A percentile compares a stretch with the other conserved stretches of the same genome.
Evolutionary conservation across 2,329 filamentous ascomycete genomes (phyloP).

Genomic region (Rhynchosporium agropyri): DNA sequence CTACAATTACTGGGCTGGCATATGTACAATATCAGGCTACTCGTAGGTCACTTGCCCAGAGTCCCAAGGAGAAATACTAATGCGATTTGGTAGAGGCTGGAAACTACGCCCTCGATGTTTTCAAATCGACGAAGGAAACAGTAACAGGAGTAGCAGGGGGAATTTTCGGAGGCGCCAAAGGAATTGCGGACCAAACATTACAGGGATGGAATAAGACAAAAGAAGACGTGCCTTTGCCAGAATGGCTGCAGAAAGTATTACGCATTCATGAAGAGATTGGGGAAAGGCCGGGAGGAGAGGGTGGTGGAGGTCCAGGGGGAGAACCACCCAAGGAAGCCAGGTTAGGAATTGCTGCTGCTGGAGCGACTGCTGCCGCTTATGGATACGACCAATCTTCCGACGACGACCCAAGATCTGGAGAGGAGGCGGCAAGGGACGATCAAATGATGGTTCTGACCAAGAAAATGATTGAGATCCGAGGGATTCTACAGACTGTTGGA

Average conservation of each 20-base stretch:
- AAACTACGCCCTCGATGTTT: constrained; percentile 75
- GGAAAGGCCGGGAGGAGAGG: constrained; percentile 44
- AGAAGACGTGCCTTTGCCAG: constrained; percentile 69
- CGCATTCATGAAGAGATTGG: constrained; percentile 62
- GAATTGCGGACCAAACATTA: constrained; percentile 76
- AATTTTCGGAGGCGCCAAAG: constrained; percentile 72
- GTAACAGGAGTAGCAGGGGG: constrained; percentile 69
- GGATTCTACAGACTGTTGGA: constrained; percentile 85
- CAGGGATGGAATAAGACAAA: constrained; percentile 84
- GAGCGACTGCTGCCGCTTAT: constrained; percentile 75
- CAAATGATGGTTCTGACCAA: constrained; percentile 99
- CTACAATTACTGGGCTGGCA: constrained; percentile 82
- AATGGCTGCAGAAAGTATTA: constrained; percentile 80
- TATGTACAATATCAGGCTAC: constrained; percentile 97
- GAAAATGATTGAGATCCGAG: constrained; percentile 99
- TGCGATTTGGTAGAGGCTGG: constrained; percentile 61
- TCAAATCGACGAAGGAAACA: constrained; percentile 72
- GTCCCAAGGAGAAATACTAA: constrained; percentile 15
- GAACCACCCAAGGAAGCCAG: constrained; percentile 61
- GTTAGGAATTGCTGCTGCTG: constrained; percentile 64
- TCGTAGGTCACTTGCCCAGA: constrained; percentile 55
- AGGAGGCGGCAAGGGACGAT: constrained; percentile 79
- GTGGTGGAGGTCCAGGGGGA: constrained; percentile 48
- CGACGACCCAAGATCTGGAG: constrained; percentile 62
- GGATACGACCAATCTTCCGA: constrained; percentile 71